These are phyloP conservation scores for Cryptococcus neoformans DNA, from an alignment of 1,284 basidiomycete genomes.

Conservation along the genomic window DNA sequence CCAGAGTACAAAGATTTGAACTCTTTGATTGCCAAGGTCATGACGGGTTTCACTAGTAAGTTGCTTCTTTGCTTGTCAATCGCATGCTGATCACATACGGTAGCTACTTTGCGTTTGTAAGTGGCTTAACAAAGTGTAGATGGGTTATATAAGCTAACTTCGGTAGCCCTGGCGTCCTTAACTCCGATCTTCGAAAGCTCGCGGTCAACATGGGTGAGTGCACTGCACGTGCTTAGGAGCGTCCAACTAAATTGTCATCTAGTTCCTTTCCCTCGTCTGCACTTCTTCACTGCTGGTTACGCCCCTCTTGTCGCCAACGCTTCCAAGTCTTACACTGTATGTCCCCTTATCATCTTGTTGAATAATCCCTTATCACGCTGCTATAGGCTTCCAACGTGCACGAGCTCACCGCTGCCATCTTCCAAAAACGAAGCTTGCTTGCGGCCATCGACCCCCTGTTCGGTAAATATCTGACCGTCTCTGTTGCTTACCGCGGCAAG, in stretches of 20 bases:
- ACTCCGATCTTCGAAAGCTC: constrained; percentile 90
- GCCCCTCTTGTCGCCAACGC: constrained; percentile 71
- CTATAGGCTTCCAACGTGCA: constrained; percentile 31
- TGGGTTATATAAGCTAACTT: constrained; percentile 2
- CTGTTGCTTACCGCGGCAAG: constrained; percentile 43
- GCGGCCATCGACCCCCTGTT: constrained; percentile 39
- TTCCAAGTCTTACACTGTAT: constrained; percentile 58
- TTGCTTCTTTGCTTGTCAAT: not conserved
- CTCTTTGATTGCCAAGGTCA: constrained; percentile 57
- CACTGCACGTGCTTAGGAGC: not conserved
- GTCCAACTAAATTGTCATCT: not conserved
- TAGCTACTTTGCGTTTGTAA: constrained; percentile 41
- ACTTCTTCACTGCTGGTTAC: constrained; percentile 87
- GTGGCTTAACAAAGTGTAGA: not conserved
- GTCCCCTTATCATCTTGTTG: constrained; percentile 21
- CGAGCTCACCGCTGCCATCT: constrained; percentile 39
- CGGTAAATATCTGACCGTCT: constrained; percentile 47
- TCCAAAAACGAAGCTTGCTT: constrained; percentile 37
- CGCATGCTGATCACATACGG: constrained; percentile 8
- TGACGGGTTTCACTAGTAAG: constrained; percentile 43
- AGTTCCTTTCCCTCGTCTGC: constrained; percentile 86
- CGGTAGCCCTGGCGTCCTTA: constrained; percentile 80
- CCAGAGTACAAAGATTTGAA: constrained; percentile 78
- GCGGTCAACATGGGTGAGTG: constrained; percentile 70
- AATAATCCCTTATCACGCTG: not conserved